Base-by-base conservation (phyloP, 2,329 filamentous ascomycete genomes). In the Fusarium praegraminearum region DNA sequence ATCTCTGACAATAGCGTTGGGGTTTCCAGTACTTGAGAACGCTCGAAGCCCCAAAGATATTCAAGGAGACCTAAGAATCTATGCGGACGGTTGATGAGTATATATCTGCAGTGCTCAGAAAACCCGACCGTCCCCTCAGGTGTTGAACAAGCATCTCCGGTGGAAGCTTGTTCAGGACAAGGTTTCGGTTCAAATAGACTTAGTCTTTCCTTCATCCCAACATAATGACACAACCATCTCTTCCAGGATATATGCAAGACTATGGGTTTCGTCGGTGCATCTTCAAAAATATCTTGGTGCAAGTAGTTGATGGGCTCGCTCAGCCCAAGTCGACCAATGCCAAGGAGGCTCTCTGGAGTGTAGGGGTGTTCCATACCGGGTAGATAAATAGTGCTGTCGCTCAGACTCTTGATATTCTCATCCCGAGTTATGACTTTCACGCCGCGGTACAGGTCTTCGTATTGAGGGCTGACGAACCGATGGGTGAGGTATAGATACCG, bases 41-140 rank as follows among this genome's bases (percentile, higher is more conserved):
- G 41, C 10, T 70, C 64, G 20, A n/a, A 24, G 16, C 18, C 18
- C 67, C 65, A 72, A 2, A 66, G 62, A 41, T 67, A 13, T 24
- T 62, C 33, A 36, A 72, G 28, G 11, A 70, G 8, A 0, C 65
- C 67, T n/a, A 72, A 12, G 8, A 66, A 57, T 7, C 13, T 47
- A 2, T 69, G 46, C 28, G 67, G 56, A 1, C 5, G 58, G 20
- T 65, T 51, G 22, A 67, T n/a, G 15, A 54, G 18, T 2, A 72
- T 7, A 22, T 58, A 59, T 13, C 26, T 26, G 28, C 58, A 35
- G 8, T 26, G n/a, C 13, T 63, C 58, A 11, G 65, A 58, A 18
- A 40, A 15, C 33, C 16, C 26, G 9, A 46, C 9, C 4, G 16
- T 33, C 4, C 38, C 30, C 10, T 15, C 26, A 16, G 7, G 7